phyloP scores from a whole-genome alignment of 805 yeast species.

The Barnettozyma wickerhamii region DNA sequence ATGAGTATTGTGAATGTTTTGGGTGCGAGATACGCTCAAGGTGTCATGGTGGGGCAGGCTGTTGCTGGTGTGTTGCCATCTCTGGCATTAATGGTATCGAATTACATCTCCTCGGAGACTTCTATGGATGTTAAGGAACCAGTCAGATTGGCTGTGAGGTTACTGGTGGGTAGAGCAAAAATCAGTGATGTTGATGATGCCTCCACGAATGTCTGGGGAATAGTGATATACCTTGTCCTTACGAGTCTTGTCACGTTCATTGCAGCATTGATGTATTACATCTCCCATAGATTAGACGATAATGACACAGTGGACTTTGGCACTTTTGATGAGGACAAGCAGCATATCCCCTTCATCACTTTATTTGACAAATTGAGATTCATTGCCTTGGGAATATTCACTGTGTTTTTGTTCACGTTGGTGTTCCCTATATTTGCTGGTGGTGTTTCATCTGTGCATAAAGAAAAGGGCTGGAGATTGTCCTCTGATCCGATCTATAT shows the following conservation, averaged over 20 bases:
- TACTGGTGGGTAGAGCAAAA: no score
- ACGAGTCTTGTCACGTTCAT: constrained; percentile 44
- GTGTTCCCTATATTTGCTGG: constrained; percentile 90
- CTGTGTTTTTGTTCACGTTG: constrained; percentile 70
- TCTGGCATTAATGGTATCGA: constrained; percentile 55
- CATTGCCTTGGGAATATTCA: constrained; percentile 65
- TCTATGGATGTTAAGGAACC: constrained; percentile 15
- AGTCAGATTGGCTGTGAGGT: no score
- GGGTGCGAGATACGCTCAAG: constrained; percentile 79
- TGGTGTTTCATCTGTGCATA: constrained; percentile 48
- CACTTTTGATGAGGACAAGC: constrained; percentile 14
- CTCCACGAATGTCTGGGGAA: constrained; percentile 11
- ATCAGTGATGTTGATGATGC: not conserved
- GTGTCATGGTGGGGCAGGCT: constrained; percentile 92
- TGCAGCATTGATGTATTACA: constrained; percentile 37
- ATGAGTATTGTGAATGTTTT: constrained; percentile 80
- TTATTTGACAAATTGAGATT: constrained; percentile 60
- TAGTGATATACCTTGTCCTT: constrained; percentile 42
- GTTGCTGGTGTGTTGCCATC: constrained; percentile 92
- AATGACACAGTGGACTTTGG: constrained; percentile 16
- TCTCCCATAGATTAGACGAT: constrained; percentile 27
- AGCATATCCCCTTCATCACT: constrained; percentile 52
- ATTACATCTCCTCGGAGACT: constrained; percentile 28
- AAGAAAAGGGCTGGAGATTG: constrained; percentile 15
- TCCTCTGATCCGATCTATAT: constrained; percentile 43